These are phyloP conservation scores for Apophysomyces sp. DNA, from an alignment of 371 early-diverging fungal genomes.

Conservation along the genomic window DNA sequence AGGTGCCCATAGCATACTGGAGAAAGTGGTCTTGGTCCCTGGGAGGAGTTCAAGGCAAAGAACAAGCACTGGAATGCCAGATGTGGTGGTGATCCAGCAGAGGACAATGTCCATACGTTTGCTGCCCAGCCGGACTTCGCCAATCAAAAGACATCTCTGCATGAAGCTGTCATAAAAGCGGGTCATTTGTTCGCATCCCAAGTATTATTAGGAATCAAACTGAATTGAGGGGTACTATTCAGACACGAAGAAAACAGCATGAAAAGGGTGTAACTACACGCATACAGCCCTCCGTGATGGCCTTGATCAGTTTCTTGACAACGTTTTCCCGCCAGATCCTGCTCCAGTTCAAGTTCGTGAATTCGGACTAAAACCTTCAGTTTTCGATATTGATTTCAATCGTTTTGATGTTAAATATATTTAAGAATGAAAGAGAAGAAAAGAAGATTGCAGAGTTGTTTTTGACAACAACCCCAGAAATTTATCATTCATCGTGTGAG, in stretches of 20 bases:
- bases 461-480: too few species aligned
- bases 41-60: not conserved
- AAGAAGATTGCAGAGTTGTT: too few species aligned
- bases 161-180: too few species aligned
- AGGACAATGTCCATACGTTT: too few species aligned
- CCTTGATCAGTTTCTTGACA: not conserved
- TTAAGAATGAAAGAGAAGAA: too few species aligned
- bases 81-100: too few species aligned
- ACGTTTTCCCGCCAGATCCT: not conserved
- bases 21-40: not conserved
- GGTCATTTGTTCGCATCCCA: too few species aligned
- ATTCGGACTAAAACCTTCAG: too few species aligned
- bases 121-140: not conserved
- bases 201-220: slow-evolving; percentile 16
- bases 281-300: not conserved
- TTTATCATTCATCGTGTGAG: too few species aligned
- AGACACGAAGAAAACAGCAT: not conserved
- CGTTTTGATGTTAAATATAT: too few species aligned
- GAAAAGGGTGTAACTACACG: not conserved
- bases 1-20: not conserved
- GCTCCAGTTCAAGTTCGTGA: not conserved
- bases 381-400: too few species aligned
- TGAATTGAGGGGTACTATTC: slow-evolving; percentile 8
- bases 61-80: not conserved
- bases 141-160: too few species aligned